Base-by-base conservation (phyloP, 192 early-diverging fungal species). In the Coemansia asiatica region DNA sequence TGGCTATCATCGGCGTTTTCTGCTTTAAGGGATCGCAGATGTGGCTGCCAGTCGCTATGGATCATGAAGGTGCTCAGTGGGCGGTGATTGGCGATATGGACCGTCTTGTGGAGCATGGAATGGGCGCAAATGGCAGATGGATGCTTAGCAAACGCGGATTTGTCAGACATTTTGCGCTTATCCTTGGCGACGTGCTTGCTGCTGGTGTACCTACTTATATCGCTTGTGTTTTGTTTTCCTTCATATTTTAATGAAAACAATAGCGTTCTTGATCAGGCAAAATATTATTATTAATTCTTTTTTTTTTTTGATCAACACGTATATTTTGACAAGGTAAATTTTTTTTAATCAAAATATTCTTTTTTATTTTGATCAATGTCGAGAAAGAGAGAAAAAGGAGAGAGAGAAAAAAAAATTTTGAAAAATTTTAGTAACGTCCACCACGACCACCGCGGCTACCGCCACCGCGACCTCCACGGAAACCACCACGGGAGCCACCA, bases 401-500 rank as follows among this genome's bases (percentile, higher is more conserved):
- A n/a, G n/a, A n/a, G n/a, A 15, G 22, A 27, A 55, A 55, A 55
- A 15, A 4, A 55, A 55, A 25, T 27, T 49, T 49, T 49, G 4
- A 10, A 7, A 55, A 26, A 55, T 26, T 38, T 63, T 71, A 71
- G 61, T 59, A 66, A 10, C 68, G 27, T 25, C 61, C 49, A 22
- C 54, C 13, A 7, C 36, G 22, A 55, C 60, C 47, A n/a, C 60
- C 56, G 40, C 48, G 19, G 36, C 60, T 21, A 29, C 61, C 61
- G 26, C 71, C 72, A 29, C 67, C 50, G 50, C 75, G 72, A 15
- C 77, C 70, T 35, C 76, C 77, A 31, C 65, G 47, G 57, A 58
- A 60, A 31, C 84, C 75, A 16, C 85, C 83, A 48, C 83, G 69
- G 38, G 76, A 67, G 23, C 84, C 81, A 36, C 84, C 75, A 51